A percentile compares a stretch with the other conserved stretches of the same genome.
Conservation (phyloP, 345 rosid genomes). For the Camelina neglecta region DNA sequence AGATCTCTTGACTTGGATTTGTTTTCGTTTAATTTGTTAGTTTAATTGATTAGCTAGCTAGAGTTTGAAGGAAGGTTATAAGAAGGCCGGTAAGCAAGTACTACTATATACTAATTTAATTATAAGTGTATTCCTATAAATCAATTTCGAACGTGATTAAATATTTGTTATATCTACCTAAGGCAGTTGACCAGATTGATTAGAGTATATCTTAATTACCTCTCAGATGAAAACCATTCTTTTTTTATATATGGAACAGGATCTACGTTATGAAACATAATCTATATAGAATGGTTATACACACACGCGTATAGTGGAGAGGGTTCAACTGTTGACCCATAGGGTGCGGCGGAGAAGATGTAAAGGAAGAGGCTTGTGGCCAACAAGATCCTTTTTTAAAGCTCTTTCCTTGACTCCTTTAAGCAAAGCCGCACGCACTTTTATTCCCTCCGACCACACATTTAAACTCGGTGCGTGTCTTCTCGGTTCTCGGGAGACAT, state of each 20-base stretch:
- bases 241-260: slow-evolving; percentile 2
- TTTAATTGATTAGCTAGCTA: slow-evolving; percentile 23
- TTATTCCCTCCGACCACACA: slow-evolving; percentile 41
- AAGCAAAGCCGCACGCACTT: slow-evolving; percentile 29
- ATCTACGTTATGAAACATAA: slow-evolving; percentile 27
- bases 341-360: slow-evolving; percentile 40
- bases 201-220: background rate
- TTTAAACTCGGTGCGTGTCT: slow-evolving; percentile 33
- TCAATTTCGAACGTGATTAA: slow-evolving; percentile 26
- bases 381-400: slow-evolving; percentile 41
- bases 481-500: slow-evolving; percentile 33
- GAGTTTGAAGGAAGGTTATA: slow-evolving; percentile 34
- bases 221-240: slow-evolving; percentile 2
- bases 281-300: background rate
- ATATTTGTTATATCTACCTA: slow-evolving; percentile 10
- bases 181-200: slow-evolving; percentile 30
- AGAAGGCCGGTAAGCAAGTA: slow-evolving; percentile 29
- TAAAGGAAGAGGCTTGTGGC: slow-evolving; percentile 37
- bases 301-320: slow-evolving; percentile 22
- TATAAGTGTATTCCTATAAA: background rate
- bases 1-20: slow-evolving; percentile 33
- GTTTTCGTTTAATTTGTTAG: background rate
- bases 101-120: background rate
- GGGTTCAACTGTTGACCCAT: slow-evolving; percentile 44
- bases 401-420: slow-evolving; percentile 20